Base-by-base conservation (phyloP, 305 asterid genomes). In the Euphrasia arctica region DNA sequence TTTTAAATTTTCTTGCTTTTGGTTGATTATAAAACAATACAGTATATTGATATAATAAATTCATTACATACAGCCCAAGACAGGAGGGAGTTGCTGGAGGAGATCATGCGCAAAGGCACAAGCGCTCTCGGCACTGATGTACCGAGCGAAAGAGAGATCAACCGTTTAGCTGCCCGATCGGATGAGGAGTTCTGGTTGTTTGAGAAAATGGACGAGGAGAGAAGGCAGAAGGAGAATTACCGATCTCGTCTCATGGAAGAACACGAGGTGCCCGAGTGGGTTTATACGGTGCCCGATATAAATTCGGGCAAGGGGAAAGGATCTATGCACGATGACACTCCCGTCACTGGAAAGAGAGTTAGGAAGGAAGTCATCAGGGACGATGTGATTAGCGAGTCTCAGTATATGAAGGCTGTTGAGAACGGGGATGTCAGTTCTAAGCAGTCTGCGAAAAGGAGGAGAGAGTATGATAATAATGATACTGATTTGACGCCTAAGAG, bases 211-310 rank as follows among this genome's bases (percentile, higher is more conserved):
- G 99, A 94, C 4, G 95, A 94, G 66, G 97, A 88, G 77, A 85
- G 99, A 76, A 77, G 95, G 71, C 86, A 72, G 65, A 85, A 75
- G 69, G 99, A 94, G 79, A 83, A 84, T 32, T 90, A 88, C 85
- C 74, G 91, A 68, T 74, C 94, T 36, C 97, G 99, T 67, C 95
- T 94, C 54, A 86, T 94, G 96, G 96, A 88, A 78, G 96, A 91
- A 11, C 91, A 86, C 13, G 98, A 94, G 81, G 91, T 94, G 31
- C 99, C 99, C n/a, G 98, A 88, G 58, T 93, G 99, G 99, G 99
- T 82, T 4, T 88, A 86, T 31, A 58, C 82, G 2, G 68, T 75
- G 28, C 79, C 94, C 8, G 96, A 90, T 0, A 58, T 82, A 14
- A 81, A 77, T 9, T 79, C 80, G 1, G 70, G 66, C n/a, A 82